These are phyloP conservation scores for Asterochloris sp. DNA, from an alignment of 139 green algal species.

Conservation along the genomic window DNA sequence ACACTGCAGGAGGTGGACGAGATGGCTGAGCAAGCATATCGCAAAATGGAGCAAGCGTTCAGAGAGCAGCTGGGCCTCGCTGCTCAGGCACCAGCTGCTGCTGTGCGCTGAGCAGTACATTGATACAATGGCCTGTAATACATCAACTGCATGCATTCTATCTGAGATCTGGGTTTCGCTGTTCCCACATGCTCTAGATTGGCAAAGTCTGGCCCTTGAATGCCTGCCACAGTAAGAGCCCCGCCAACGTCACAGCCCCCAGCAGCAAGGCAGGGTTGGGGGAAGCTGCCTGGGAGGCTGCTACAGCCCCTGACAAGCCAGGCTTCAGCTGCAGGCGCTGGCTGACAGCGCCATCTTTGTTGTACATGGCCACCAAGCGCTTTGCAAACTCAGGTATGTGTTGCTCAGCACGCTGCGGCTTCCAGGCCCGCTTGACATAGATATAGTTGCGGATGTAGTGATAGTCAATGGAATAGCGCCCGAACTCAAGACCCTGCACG, in stretches of 20 bases:
- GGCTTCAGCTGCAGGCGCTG: background rate
- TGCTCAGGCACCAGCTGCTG: background rate
- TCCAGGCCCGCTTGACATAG: conserved; percentile 70
- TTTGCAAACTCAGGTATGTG: conserved; percentile 78
- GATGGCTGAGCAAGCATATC: conserved; percentile 14
- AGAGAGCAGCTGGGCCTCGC: conserved; percentile 5
- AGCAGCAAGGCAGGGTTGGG: background rate
- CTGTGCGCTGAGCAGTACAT: no score
- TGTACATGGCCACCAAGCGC: conserved; percentile 73
- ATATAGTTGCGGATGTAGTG: conserved; percentile 95
- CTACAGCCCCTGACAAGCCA: no score
- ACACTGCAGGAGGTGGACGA: conserved; percentile 10
- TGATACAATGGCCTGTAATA: no score
- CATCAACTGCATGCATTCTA: no score
- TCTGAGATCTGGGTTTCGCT: no score
- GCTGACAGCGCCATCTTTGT: conserved; percentile 45
- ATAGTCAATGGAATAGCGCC: conserved; percentile 93
- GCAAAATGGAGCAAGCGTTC: conserved; percentile 16
- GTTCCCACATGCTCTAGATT: no score
- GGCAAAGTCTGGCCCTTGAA: background rate
- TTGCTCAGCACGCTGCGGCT: conserved; percentile 28
- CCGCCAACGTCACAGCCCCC: no score
- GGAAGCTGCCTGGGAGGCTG: background rate
- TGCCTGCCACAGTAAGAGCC: background rate
- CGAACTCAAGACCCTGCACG: conserved; percentile 89